Percentiles rank a stretch among this genome's conserved stretches.
phyloP scores from a whole-genome alignment of 192 early-diverging fungal genomes.

The Spizellomyces punctatus region DNA sequence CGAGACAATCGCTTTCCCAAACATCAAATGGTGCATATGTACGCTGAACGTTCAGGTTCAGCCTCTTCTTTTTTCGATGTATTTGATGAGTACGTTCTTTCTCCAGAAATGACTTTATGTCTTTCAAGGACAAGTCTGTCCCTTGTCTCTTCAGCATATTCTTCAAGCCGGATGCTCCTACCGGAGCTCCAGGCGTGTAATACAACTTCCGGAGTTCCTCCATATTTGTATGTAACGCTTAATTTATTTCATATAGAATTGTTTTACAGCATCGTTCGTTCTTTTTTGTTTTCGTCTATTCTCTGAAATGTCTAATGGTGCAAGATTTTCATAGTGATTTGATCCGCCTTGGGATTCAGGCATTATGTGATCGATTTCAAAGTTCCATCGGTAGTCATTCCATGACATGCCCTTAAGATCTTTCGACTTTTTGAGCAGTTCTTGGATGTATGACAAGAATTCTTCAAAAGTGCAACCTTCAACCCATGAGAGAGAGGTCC shows the following conservation, averaged over 20 bases:
- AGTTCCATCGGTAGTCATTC: slow-evolving; percentile 14
- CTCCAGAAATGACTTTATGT: slow-evolving; percentile 12
- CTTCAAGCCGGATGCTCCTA: not conserved
- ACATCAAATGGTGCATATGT: slow-evolving; percentile 15
- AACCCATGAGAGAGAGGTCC: not conserved
- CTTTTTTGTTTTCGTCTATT: slow-evolving; percentile 8
- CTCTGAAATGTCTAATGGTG: slow-evolving; percentile 8
- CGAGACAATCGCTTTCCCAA: slow-evolving; percentile 20
- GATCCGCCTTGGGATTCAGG: not conserved
- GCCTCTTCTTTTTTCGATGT: slow-evolving; percentile 20
- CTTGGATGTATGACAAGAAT: slow-evolving; percentile 12
- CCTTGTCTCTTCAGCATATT: slow-evolving; percentile 13
- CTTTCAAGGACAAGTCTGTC: slow-evolving; percentile 7
- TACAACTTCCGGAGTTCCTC: slow-evolving; percentile 13
- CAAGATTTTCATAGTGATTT: slow-evolving; percentile 12
- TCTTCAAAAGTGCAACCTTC: slow-evolving; percentile 23
- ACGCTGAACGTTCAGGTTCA: slow-evolving; percentile 18
- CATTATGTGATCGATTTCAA: slow-evolving; percentile 17
- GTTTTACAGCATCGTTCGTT: not conserved
- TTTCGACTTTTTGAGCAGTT: not conserved
- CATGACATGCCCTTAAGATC: slow-evolving; percentile 10
- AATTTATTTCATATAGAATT: too few species aligned
- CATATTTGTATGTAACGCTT: too few species aligned
- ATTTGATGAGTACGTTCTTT: slow-evolving; percentile 10
- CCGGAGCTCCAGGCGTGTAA: slow-evolving; percentile 13